Base-by-base conservation (phyloP, 2,329 filamentous ascomycete genomes). In the Sarocladium brachiariae region DNA sequence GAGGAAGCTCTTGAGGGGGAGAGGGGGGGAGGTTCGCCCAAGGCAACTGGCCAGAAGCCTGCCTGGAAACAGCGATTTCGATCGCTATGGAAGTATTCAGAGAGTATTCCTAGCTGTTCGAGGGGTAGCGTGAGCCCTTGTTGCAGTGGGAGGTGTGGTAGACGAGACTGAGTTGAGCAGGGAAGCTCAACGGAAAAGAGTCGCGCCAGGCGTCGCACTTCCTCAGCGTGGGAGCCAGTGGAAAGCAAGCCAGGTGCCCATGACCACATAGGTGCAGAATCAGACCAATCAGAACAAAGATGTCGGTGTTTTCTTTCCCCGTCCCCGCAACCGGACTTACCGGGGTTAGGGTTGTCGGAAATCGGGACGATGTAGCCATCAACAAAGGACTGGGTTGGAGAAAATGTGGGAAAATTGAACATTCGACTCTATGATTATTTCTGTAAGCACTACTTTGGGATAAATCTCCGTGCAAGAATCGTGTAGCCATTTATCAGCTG, bases 161-260 rank as follows among this genome's bases (percentile, higher is more conserved):
- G 24, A 47, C 19, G 43, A 47, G n/a, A 31, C 7, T n/a, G 9
- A 19, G 25, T 21, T 14, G 43, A 25, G 33, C 43, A 14, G 33
- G 43, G 43, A 31, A 47, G 25, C 43, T 47, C 16, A 25, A 25
- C 27, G 25, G 43, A 47, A 47, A 47, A 47, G 43, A 47, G 43
- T 47, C 43, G 43, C 43, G 43, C 43, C 25, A 30, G 43, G 43
- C 24, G 16, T 14, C 25, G 43, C 25, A 47, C 19, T 25, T n/a
- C 4, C 21, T 24, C 39, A 25, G 39, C 39, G 39, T 23, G 39
- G 33, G 43, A 19, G 24, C 16, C 43, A 31, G 14, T 23, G 21
- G 23, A n/a, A n/a, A 45, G 21, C 23, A 24, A 33, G 24, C 19
- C 25, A 14, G 43, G 43, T 16, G 43, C 43, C 25, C 24, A 47